Base-by-base conservation (phyloP, 208 protist genomes). In the Angomonas ambiguus region DNA sequence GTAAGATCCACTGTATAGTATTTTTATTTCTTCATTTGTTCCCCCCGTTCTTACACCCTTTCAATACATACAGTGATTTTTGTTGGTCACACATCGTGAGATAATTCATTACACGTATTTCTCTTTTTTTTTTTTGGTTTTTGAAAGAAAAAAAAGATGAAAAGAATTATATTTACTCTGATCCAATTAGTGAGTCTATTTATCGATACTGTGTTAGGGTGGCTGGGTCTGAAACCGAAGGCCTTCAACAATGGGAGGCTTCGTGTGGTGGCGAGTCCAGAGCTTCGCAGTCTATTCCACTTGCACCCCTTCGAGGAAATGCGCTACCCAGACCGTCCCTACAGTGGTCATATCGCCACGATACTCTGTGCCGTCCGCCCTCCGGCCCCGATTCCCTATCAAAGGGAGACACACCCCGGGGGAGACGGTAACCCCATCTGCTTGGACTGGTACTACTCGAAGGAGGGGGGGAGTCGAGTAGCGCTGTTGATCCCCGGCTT, bases 401-500 rank as follows among this genome's bases (percentile, higher is more conserved):
- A 42, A 38, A 77, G 86, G 6, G 63, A 79, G 8, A n/a, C 60
- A 1, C 65, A 76, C 34, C 67, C 78, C n/a, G 71, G 81, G 48
- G 70, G 61, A 0, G 86, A 92, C 65, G 80, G 79, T 18, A 88
- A 88, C 66, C 77, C 83, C 30, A 89, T 92, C 61, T 84, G 62
- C 58, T 55, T 92, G 10, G 86, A 92, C 71, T 91, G 85, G 85
- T 35, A 73, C 22, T 27, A 63, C 5, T 56, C 55, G 57, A n/a
- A 27, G 18, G 2, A 27, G 25, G 24, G 42, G 5, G 69, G 70
- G 8, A 79, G 76, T 22, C 80, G 80, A 2, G 69, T 88, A 18
- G 65, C 90, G 27, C 59, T 93, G 27, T 81, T 93, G 28, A 51
- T 93, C 31, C 87, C 87, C 25, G 87, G 87, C 11, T 75, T 90